Conservation (phyloP, 2,329 filamentous ascomycete genomes). For the Penicillium vulpinum region DNA sequence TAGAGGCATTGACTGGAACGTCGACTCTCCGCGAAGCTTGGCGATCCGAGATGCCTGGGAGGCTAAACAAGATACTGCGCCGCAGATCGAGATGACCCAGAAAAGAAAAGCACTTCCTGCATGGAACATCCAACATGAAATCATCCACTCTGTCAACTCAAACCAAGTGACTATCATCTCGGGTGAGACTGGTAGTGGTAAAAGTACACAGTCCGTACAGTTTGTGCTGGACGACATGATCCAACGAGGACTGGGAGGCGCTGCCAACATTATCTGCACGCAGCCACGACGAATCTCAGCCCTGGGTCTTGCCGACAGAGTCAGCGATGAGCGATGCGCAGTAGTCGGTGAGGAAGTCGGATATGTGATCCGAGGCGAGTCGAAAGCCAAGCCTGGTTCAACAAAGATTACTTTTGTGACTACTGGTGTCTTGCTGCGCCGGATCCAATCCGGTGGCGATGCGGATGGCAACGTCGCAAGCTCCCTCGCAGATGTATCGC, state of each 20-base stretch:
- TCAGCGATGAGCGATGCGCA: conserved; percentile 85
- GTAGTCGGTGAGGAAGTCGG: conserved; percentile 84
- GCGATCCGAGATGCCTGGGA: conserved; percentile 66
- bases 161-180: conserved; percentile 95
- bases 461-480: conserved; percentile 75
- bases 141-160: conserved; percentile 71
- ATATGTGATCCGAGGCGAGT: conserved; percentile 89
- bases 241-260: conserved; percentile 68
- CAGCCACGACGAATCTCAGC: conserved; percentile 94
- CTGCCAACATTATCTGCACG: conserved; percentile 89
- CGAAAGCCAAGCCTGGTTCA: conserved; percentile 64
- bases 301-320: conserved; percentile 87
- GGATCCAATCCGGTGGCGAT: conserved; percentile 86
- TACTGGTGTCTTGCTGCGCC: conserved; percentile 84
- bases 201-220: conserved; percentile 95
- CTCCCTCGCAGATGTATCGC: conserved; percentile 84
- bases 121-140: conserved; percentile 76
- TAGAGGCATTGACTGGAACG: conserved; percentile 64
- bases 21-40: conserved; percentile 59
- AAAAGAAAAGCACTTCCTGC: conserved; percentile 76
- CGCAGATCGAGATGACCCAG: conserved; percentile 72
- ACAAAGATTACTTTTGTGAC: conserved; percentile 96
- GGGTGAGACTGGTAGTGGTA: conserved; percentile 94
- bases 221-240: conserved; percentile 94
- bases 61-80: conserved; percentile 62